Percentiles rank a stretch among this genome's conserved stretches.
phyloP scores from a whole-genome alignment of 257 asterid species.

The Vinca minor region DNA sequence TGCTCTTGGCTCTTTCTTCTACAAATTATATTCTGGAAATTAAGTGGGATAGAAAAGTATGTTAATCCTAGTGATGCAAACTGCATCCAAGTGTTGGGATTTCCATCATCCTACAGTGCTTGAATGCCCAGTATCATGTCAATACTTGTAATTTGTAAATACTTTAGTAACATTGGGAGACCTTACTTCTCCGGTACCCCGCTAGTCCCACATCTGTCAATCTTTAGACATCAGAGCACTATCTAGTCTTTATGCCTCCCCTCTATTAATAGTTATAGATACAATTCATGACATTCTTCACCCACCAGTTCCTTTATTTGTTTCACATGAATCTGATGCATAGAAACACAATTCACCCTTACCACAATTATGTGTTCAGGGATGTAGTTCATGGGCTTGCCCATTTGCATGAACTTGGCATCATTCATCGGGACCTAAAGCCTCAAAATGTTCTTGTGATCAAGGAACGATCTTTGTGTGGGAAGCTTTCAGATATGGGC shows the following conservation, averaged over 20 bases:
- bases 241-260: not conserved
- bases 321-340: not conserved
- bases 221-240: not conserved
- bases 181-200: not conserved
- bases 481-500: conserved; percentile 91
- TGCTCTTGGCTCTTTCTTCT: not conserved
- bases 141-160: too few relatives aligned
- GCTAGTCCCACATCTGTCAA: not conserved
- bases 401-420: conserved; percentile 84
- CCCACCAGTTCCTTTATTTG: not conserved
- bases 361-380: conserved; percentile 33
- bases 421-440: conserved; percentile 77
- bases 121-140: too few relatives aligned
- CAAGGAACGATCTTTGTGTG: conserved; percentile 52
- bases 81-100: too few relatives aligned
- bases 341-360: not conserved
- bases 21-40: not conserved
- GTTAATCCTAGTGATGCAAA: too few relatives aligned
- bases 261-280: not conserved
- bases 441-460: conserved; percentile 78
- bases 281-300: not conserved
- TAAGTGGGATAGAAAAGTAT: not conserved
- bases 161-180: too few relatives aligned
- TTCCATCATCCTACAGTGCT: too few relatives aligned
- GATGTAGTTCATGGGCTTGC: conserved; percentile 64